Evolutionary conservation across 805 yeast genomes (phyloP), one percentile per base, ranked within the genome.

Genomic region (Candida bentonensis): DNA sequence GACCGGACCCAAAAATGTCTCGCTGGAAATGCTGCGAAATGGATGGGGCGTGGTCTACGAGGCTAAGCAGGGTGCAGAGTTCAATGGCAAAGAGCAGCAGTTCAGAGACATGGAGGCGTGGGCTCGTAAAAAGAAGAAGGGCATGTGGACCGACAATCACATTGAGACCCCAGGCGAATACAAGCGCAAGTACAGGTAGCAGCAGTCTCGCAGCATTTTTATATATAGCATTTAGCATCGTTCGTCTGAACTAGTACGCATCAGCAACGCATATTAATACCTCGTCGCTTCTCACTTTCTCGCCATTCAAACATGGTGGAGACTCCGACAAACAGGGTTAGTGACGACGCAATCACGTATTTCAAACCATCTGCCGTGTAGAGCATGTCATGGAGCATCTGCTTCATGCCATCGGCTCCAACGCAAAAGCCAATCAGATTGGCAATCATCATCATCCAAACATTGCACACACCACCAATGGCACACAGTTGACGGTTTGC

Each of bases 401-500:
- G 66, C 22, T 69, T 51, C 22, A 88, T 78, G 1, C 98, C 99
- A 47, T 86, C 95, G 23, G 78, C 68, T 5, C 96, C 97, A 26
- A 92, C 69, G 54, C 96, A 92, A 62, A 92, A 92, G 0, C 99
- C 99, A 56, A 82, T 86, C 44, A 94, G 64, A 55, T 92, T 92
- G 15, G 97, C 97, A 51, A 87, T 72, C 87, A 92, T 87, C 98
- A 92, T 89, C 81, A 89, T 73, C 95, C 96, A 89, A 46, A 92
- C 81, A 60, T 92, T 92, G 21, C 71, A 56, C 23, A 88, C 94
- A 3, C 89, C 95, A 2, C 98, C 98, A 3, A 76, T 51, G 0
- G 87, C 95, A 62, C 95, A 84, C 13, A 79, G 55, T 57, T 81
- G 83, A 52, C 96, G 73, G 47, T 46, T 51, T 34, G 56, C 53